Percentiles rank a stretch among this genome's conserved stretches.
These are phyloP conservation scores for Cenchrus purpureus DNA, from an alignment of 176 grass and related monocot species.

Conservation along the genomic window DNA sequence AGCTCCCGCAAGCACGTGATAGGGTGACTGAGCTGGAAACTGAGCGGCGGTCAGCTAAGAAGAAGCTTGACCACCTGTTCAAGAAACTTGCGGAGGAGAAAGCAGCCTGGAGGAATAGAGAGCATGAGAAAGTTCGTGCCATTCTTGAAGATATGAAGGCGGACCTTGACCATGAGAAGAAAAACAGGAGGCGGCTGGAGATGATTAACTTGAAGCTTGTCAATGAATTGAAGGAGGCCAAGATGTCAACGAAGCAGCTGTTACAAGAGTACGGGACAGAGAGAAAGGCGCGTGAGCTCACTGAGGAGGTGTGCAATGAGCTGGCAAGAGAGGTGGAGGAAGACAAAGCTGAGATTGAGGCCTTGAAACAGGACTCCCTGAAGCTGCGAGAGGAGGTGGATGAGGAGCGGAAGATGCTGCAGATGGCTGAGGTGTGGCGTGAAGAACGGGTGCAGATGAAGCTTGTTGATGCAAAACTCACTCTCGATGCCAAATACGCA, in stretches of 20 bases:
- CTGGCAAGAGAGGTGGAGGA: slow-evolving; percentile 92
- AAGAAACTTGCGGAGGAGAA: slow-evolving; percentile 95
- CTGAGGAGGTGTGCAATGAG: slow-evolving; percentile 94
- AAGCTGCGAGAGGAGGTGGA: slow-evolving; percentile 84
- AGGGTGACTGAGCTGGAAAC: slow-evolving; percentile 70
- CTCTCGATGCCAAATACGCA: slow-evolving; percentile 77
- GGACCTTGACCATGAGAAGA: slow-evolving; percentile 88
- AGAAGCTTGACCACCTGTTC: slow-evolving; percentile 86
- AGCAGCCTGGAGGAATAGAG: slow-evolving; percentile 83
- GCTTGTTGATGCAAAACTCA: slow-evolving; percentile 92
- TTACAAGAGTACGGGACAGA: slow-evolving; percentile 88
- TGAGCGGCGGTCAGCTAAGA: slow-evolving; percentile 78
- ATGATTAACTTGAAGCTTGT: slow-evolving; percentile 81
- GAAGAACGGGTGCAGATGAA: slow-evolving; percentile 99
- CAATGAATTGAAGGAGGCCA: slow-evolving; percentile 79
- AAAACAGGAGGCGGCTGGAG: slow-evolving; percentile 70
- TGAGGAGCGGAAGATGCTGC: slow-evolving; percentile 91
- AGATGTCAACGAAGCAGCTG: slow-evolving; percentile 72
- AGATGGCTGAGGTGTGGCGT: slow-evolving; percentile 98
- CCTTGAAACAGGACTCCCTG: slow-evolving; percentile 69
- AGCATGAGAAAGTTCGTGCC: slow-evolving; percentile 79
- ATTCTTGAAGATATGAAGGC: slow-evolving; percentile 90
- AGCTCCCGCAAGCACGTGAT: slow-evolving; percentile 71
- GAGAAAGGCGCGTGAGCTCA: slow-evolving; percentile 74
- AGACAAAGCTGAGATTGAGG: slow-evolving; percentile 90